Evolutionary conservation across 257 asterid genomes (phyloP).

Genomic region (Salvia splendens): DNA sequence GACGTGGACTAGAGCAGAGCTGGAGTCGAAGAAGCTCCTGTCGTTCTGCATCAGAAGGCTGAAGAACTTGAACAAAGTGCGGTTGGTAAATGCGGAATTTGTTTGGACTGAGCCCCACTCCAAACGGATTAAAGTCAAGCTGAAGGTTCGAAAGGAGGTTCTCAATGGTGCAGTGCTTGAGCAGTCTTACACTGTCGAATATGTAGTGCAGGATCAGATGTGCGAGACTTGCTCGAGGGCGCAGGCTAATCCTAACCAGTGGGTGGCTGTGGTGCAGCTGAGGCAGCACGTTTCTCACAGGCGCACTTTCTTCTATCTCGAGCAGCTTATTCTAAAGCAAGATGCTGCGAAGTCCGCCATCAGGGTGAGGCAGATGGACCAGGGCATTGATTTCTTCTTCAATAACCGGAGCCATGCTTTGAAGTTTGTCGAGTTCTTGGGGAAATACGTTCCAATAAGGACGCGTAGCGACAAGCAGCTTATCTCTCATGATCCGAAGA

Average conservation of each 20-base stretch:
- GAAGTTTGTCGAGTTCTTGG: constrained; percentile 49
- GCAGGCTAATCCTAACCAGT: constrained; percentile 63
- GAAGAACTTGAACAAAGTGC: constrained; percentile 48
- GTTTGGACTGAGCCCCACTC: constrained; percentile 62
- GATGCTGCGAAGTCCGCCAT: constrained; percentile 56
- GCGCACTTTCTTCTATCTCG: constrained; percentile 63
- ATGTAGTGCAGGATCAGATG: constrained; percentile 55
- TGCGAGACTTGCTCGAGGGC: constrained; percentile 55
- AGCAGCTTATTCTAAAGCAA: constrained; percentile 63
- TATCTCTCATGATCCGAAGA: constrained; percentile 55
- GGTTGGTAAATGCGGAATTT: constrained; percentile 46
- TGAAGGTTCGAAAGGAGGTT: constrained; percentile 53
- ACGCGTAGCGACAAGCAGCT: constrained; percentile 51
- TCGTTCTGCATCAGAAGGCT: constrained; percentile 47
- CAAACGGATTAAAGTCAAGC: constrained; percentile 51
- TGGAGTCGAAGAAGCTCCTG: constrained; percentile 50
- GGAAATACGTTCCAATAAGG: constrained; percentile 41
- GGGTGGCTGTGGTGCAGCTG: constrained; percentile 64
- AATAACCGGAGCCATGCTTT: constrained; percentile 49
- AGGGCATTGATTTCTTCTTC: constrained; percentile 60
- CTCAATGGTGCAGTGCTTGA: constrained; percentile 53
- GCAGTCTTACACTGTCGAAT: constrained; percentile 50
- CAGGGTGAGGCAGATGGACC: constrained; percentile 54
- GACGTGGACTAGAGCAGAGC: constrained; percentile 55
- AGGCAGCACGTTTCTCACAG: constrained; percentile 66